Conservation (phyloP, 2,329 filamentous ascomycete species). For the Fusarium siculi region DNA sequence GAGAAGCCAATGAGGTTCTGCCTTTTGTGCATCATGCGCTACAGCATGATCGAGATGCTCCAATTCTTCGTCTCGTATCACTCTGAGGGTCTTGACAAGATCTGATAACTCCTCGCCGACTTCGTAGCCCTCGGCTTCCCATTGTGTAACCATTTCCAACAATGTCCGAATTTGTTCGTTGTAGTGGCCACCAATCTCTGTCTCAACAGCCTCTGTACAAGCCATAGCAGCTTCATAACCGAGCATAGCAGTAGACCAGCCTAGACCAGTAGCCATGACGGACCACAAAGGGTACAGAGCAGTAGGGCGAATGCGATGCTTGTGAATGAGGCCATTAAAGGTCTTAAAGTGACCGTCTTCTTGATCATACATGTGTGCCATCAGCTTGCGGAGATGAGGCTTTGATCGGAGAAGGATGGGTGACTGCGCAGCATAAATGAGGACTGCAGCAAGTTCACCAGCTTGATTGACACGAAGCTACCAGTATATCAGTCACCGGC, state of each 20-base stretch:
- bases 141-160: constrained; percentile 81
- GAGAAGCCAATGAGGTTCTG: constrained; percentile 87
- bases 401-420: constrained; percentile 82
- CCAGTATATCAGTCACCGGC: constrained; percentile 11
- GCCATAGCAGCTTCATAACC: constrained; percentile 97
- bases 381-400: constrained; percentile 87
- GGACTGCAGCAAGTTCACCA: constrained; percentile 93
- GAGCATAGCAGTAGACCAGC: constrained; percentile 89
- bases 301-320: constrained; percentile 91
- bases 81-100: constrained; percentile 77
- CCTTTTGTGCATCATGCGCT: constrained; percentile 90
- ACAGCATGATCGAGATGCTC: constrained; percentile 97
- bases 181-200: constrained; percentile 96
- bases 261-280: constrained; percentile 79
- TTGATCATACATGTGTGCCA: constrained; percentile 99
- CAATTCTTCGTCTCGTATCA: constrained; percentile 93
- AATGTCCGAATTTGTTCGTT: constrained; percentile 88
- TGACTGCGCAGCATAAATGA: constrained; percentile 92
- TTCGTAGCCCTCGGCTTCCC: constrained; percentile 81
- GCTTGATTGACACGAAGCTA: constrained; percentile 95
- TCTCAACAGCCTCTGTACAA: constrained; percentile 98
- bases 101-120: constrained; percentile 80
- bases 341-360: constrained; percentile 87
- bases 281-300: constrained; percentile 93
- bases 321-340: constrained; percentile 85